Evolutionary conservation across 371 early-diverging fungal species (phyloP).

Genomic region (Saksenaea vasiformis): DNA sequence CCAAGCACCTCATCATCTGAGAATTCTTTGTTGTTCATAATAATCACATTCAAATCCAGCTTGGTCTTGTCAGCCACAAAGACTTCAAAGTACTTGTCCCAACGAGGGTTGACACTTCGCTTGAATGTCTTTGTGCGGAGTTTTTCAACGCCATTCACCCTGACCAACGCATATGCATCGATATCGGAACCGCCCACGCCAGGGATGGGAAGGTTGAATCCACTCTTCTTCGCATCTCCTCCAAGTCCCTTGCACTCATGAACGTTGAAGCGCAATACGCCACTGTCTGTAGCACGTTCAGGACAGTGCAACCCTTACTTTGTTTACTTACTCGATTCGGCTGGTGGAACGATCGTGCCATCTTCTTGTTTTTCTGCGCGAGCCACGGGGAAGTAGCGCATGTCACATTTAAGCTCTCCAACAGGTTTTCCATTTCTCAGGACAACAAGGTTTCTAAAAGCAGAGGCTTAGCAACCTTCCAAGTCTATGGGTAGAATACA

Average conservation of each 20-base stretch:
- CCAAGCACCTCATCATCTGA: slow-evolving; percentile 36
- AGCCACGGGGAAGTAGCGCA: slow-evolving; percentile 45
- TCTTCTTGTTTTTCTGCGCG: slow-evolving; percentile 44
- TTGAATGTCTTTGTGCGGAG: slow-evolving; percentile 48
- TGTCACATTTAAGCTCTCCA: slow-evolving; percentile 48
- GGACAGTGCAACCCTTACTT: neutral
- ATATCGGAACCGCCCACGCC: slow-evolving; percentile 35
- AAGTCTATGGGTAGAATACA: neutral
- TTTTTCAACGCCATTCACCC: slow-evolving; percentile 40
- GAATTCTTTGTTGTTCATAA: slow-evolving; percentile 30
- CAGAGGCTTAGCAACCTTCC: neutral
- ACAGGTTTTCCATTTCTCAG: slow-evolving; percentile 43
- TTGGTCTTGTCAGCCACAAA: slow-evolving; percentile 50
- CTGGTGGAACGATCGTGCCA: slow-evolving; percentile 43
- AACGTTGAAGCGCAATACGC: slow-evolving; percentile 54
- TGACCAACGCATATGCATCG: slow-evolving; percentile 51
- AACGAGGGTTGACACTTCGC: slow-evolving; percentile 55
- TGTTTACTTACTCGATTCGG: slow-evolving; percentile 49
- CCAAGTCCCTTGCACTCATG: slow-evolving; percentile 56
- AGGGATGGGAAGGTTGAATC: slow-evolving; percentile 41
- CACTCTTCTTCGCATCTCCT: slow-evolving; percentile 30
- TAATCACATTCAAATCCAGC: slow-evolving; percentile 31
- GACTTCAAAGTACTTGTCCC: slow-evolving; percentile 50
- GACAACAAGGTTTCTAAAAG: slow-evolving; percentile 29
- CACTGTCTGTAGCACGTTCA: slow-evolving; percentile 33